Conservation (phyloP, 768 basidiomycete species). For the Roridomyces roridus region DNA sequence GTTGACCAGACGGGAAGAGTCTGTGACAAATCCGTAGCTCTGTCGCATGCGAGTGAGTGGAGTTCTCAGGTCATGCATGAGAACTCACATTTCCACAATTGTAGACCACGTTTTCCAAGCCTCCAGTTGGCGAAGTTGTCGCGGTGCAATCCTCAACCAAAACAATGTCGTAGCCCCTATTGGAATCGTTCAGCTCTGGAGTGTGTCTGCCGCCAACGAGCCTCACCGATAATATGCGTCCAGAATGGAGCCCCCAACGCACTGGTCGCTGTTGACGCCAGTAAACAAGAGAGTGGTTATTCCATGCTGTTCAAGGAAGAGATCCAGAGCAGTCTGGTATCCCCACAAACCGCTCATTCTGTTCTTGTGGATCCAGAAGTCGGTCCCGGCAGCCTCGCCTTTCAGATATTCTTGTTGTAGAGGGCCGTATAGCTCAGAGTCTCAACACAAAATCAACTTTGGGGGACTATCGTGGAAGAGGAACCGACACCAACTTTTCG, state of each 20-base stretch:
- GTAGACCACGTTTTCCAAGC: constrained; percentile 61
- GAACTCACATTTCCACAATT: constrained; percentile 59
- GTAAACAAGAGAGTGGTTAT: constrained; percentile 66
- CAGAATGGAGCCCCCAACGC: constrained; percentile 38
- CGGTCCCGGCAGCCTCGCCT: constrained; percentile 60
- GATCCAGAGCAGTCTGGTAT: constrained; percentile 63
- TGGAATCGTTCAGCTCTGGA: background rate
- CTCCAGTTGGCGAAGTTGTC: constrained; percentile 66
- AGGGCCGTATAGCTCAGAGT: constrained; percentile 68
- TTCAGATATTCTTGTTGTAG: constrained; percentile 60
- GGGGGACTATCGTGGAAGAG: no score
- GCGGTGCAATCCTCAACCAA: constrained; percentile 63
- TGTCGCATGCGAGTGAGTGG: constrained; percentile 25
- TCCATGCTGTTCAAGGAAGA: constrained; percentile 68
- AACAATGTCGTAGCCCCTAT: constrained; percentile 67
- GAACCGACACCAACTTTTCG: constrained; percentile 33
- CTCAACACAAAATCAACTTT: no score
- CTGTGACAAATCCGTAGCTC: constrained; percentile 61
- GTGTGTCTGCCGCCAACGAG: background rate
- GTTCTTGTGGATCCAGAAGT: constrained; percentile 79
- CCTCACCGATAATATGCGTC: background rate
- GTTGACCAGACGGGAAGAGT: constrained; percentile 36
- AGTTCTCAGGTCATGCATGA: background rate
- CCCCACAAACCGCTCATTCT: constrained; percentile 76
- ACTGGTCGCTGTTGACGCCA: constrained; percentile 70